A percentile compares a stretch with the other conserved stretches of the same genome.
Evolutionary conservation across 257 asterid genomes (phyloP).

Genomic region (Echium plantagineum): DNA sequence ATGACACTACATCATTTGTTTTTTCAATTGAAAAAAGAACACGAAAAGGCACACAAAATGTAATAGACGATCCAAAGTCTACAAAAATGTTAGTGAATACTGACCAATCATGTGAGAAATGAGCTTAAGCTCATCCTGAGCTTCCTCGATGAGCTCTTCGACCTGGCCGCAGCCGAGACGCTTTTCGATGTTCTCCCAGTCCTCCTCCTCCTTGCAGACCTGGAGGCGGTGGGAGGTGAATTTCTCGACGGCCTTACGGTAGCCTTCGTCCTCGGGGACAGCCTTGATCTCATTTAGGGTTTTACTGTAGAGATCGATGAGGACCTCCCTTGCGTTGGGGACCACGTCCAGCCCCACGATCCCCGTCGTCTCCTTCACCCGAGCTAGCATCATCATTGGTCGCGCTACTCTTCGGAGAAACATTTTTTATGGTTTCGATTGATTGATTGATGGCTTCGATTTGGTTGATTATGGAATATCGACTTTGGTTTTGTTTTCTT

Average conservation of each 20-base stretch:
- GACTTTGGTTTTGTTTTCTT: no score
- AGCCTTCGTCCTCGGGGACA: slow-evolving; percentile 86
- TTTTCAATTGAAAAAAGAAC: no score
- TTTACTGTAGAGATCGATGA: slow-evolving; percentile 70
- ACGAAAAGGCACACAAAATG: no score
- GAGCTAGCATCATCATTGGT: slow-evolving; percentile 87
- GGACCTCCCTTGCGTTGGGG: slow-evolving; percentile 86
- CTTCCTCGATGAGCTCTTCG: slow-evolving; percentile 94
- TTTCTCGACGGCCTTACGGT: slow-evolving; percentile 92
- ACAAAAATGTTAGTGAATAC: no score
- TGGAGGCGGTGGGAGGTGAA: slow-evolving; percentile 81
- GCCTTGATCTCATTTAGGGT: slow-evolving; percentile 95
- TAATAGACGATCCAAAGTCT: no score
- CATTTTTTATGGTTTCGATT: slow-evolving; percentile 24
- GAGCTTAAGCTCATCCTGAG: slow-evolving; percentile 90
- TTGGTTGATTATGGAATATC: no score
- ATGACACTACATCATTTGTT: no score
- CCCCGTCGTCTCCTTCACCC: slow-evolving; percentile 91
- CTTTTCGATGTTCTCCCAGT: slow-evolving; percentile 83
- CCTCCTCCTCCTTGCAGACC: slow-evolving; percentile 85
- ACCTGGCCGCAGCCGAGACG: slow-evolving; percentile 91
- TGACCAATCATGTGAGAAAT: slow-evolving; percentile 70
- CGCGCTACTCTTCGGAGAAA: slow-evolving; percentile 74
- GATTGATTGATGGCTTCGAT: no score
- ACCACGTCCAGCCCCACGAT: slow-evolving; percentile 95